Base-by-base conservation (phyloP, 108 stramenopile species). In the Stephanodiscus triporus region DNA sequence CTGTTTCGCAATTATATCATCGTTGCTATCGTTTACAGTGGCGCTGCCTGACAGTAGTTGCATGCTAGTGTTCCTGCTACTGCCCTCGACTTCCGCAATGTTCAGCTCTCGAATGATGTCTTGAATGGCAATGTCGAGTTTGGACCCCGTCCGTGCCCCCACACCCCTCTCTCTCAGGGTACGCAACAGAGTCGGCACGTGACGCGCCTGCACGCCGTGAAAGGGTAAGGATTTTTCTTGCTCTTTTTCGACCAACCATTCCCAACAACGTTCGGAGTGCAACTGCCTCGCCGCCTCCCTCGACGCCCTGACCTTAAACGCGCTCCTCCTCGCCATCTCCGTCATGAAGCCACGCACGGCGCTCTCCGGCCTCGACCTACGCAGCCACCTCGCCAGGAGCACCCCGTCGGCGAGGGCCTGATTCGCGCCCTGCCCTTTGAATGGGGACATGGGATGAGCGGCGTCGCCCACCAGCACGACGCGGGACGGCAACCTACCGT, bases 401-500 rank as follows among this genome's bases (percentile, higher is more conserved):
- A 89, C 90, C 3, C 94, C 97, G 68, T 97, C 97, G 16, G 83
- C 60, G 53, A 97, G 74, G 0, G 95, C 93, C 75, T 96, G 94
- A 75, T 97, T 96, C 40, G 95, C 95, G 14, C 97, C 97, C 61
- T 94, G 92, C 56, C 97, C 97, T 68, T 97, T 97, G 87, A 97
- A 97, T 0, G 91, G 91, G 10, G 86, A 85, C 95, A 97, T 95
- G 5, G 87, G 64, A 71, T 97, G 97, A 2, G 88, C 69, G 7
- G 97, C 97, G 82, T 97, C 97, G 5, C 97, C 97, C 9, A 96
- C 64, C 6, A 90, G 47, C 9, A 92, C 81, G 36, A 92, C 75
- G n/a, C 87, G 78, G 29, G 85, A 65, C 30, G 85, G 56, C 30
- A 79, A 19, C 3, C 73, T 59, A 8, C 54, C 72, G 49, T 78